phyloP scores from a whole-genome alignment of 1,284 basidiomycete genomes.

The Phenoliferia sp. region DNA sequence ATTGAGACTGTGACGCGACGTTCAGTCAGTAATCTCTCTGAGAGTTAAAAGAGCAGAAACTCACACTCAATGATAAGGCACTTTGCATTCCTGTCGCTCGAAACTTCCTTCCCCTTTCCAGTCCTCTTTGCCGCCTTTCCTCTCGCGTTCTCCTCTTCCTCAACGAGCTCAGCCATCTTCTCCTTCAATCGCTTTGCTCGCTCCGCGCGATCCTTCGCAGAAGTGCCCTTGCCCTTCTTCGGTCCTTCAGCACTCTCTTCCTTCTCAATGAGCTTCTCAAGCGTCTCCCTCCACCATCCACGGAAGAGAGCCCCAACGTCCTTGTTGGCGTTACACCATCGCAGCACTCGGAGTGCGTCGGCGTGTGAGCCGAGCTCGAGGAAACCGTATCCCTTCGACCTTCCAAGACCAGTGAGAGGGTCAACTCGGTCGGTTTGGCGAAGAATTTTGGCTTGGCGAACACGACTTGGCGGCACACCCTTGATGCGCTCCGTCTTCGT shows the following conservation, averaged over 20 bases:
- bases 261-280: slow-evolving; percentile 60
- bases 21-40: slow-evolving; percentile 1
- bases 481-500: slow-evolving; percentile 41
- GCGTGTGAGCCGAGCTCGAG: slow-evolving; percentile 81
- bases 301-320: slow-evolving; percentile 61
- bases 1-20: slow-evolving; percentile 56
- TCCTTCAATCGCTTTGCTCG: slow-evolving; percentile 57
- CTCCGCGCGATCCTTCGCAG: slow-evolving; percentile 63
- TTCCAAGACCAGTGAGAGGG: slow-evolving; percentile 74
- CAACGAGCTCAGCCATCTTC: slow-evolving; percentile 48
- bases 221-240: slow-evolving; percentile 25
- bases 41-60: slow-evolving; percentile 1
- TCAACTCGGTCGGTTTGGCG: slow-evolving; percentile 82
- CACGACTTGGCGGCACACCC: slow-evolving; percentile 54
- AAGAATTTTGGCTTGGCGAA: slow-evolving; percentile 81
- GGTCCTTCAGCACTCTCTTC: slow-evolving; percentile 31
- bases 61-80: slow-evolving; percentile 71
- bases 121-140: slow-evolving; percentile 42
- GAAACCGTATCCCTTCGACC: slow-evolving; percentile 93
- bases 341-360: slow-evolving; percentile 82
- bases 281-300: slow-evolving; percentile 77
- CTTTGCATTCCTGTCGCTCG: slow-evolving; percentile 48
- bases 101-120: slow-evolving; percentile 27
- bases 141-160: slow-evolving; percentile 50
- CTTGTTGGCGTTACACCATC: slow-evolving; percentile 90